Evolutionary conservation across 192 early-diverging fungal species (phyloP).

Genomic region (Backusella sp.): DNA sequence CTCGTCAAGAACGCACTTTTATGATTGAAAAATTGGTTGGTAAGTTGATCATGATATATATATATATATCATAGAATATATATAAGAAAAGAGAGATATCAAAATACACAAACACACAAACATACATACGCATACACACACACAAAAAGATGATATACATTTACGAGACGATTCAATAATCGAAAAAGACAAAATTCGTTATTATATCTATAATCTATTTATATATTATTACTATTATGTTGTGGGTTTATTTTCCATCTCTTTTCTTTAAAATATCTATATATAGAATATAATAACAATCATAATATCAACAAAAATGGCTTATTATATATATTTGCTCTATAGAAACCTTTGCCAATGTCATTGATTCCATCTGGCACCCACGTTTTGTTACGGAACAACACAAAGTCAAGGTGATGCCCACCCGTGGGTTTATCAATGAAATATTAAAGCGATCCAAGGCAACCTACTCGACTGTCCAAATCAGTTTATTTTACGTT

Average conservation of each 20-base stretch:
- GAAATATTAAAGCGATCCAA: slow-evolving; percentile 66
- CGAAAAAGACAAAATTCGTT: not conserved
- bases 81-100: not conserved
- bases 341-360: slow-evolving; percentile 58
- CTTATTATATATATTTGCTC: not conserved
- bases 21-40: slow-evolving; percentile 20
- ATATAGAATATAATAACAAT: not conserved
- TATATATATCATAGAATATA: not conserved
- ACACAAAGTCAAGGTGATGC: slow-evolving; percentile 44
- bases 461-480: slow-evolving; percentile 70
- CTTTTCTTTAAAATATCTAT: not conserved
- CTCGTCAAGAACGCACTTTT: slow-evolving; percentile 9
- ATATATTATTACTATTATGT: not conserved
- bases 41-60: not conserved
- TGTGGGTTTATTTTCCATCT: not conserved
- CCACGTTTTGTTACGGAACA: slow-evolving; percentile 30
- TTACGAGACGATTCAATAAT: not conserved
- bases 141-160: not conserved
- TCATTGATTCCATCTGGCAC: slow-evolving; percentile 63
- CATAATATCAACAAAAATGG: not conserved
- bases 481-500: slow-evolving; percentile 68
- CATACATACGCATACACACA: not conserved
- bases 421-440: slow-evolving; percentile 59
- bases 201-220: not conserved
- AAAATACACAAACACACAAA: not conserved